Conservation (phyloP, 202 grass and related monocot species). For the Hordeum pubiflorum region DNA sequence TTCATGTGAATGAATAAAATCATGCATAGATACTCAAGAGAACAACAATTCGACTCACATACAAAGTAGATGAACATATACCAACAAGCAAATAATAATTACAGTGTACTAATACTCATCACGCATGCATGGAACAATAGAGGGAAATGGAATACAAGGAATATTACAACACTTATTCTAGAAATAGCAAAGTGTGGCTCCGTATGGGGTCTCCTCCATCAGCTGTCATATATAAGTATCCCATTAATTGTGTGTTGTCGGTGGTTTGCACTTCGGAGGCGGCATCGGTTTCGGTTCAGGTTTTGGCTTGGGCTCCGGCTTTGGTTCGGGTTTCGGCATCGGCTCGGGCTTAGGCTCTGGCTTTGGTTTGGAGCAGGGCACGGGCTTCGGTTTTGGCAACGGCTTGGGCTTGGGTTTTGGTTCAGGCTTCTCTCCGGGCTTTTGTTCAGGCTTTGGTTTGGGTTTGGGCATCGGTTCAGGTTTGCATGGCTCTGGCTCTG, state of each 20-base stretch:
- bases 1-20: neutral
- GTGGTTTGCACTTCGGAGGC: neutral
- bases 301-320: neutral
- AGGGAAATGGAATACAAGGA: neutral
- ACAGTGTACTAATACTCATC: neutral
- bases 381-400: neutral
- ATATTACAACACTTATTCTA: neutral
- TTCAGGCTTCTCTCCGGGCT: neutral
- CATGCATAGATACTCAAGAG: neutral
- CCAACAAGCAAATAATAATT: neutral
- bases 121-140: neutral
- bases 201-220: too few relatives aligned
- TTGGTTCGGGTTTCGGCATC: neutral
- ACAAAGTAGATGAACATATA: neutral
- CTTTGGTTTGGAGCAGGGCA: neutral
- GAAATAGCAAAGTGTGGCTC: neutral
- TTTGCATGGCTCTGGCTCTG: neutral
- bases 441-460: neutral
- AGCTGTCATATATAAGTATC: neutral
- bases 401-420: neutral
- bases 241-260: neutral
- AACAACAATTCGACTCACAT: neutral
- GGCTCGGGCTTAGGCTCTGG: neutral
- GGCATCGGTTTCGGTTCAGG: neutral
- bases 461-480: neutral